phyloP scores from a whole-genome alignment of 2,329 filamentous ascomycete species.

The Penicillium sp. region DNA sequence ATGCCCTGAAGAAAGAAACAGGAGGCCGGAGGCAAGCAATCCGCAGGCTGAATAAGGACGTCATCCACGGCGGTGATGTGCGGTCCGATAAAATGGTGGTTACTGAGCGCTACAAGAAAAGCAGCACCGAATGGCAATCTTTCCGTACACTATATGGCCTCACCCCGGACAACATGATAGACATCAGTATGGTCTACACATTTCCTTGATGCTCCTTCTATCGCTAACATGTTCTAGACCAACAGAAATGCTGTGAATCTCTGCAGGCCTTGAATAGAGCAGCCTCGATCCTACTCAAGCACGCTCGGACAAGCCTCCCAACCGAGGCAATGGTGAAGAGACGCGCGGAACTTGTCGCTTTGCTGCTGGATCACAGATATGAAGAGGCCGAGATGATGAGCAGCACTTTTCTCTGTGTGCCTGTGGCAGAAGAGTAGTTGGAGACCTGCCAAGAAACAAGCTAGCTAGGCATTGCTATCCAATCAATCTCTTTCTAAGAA shows the following conservation, averaged over 20 bases:
- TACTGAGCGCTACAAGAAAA: slow-evolving; percentile 15
- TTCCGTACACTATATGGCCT: slow-evolving; percentile 13
- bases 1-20: slow-evolving; percentile 14
- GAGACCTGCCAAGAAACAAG: neutral
- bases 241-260: neutral
- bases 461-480: slow-evolving; percentile 3
- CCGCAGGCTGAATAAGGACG: slow-evolving; percentile 6
- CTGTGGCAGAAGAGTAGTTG: slow-evolving; percentile 15
- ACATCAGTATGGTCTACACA: slow-evolving; percentile 3
- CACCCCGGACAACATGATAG: too few species aligned
- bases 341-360: slow-evolving; percentile 15
- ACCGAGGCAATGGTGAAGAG: slow-evolving; percentile 3
- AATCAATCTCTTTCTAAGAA: neutral
- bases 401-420: slow-evolving; percentile 6
- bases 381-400: slow-evolving; percentile 13
- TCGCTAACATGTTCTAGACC: too few species aligned
- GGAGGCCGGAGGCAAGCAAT: slow-evolving; percentile 10
- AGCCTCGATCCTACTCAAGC: slow-evolving; percentile 8
- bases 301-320: slow-evolving; percentile 11
- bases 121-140: slow-evolving; percentile 11
- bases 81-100: slow-evolving; percentile 15
- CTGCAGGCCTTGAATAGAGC: slow-evolving; percentile 14
- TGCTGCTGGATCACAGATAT: slow-evolving; percentile 10
- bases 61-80: slow-evolving; percentile 13
- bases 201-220: neutral